These are phyloP conservation scores for Trichoderma afroharzianum DNA, from an alignment of 2,329 filamentous ascomycete genomes.

Conservation along the genomic window DNA sequence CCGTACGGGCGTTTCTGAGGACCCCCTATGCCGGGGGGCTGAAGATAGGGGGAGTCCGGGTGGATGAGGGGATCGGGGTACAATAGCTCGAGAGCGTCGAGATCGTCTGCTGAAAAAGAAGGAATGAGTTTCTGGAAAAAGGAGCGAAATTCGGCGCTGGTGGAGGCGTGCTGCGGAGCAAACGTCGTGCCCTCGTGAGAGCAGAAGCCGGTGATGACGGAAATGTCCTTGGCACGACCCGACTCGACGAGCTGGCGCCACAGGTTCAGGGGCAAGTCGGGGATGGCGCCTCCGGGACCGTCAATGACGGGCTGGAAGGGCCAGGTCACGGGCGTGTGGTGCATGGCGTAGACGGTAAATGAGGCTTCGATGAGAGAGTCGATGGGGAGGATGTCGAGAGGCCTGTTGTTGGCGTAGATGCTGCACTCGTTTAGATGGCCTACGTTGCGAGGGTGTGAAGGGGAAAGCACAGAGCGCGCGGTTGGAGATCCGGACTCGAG, in stretches of 20 bases:
- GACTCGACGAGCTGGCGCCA: conserved; percentile 53
- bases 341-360: conserved; percentile 41
- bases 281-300: conserved; percentile 50
- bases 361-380: conserved; percentile 47
- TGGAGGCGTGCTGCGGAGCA: conserved; percentile 48
- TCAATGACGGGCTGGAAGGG: conserved; percentile 70
- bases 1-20: conserved; percentile 36
- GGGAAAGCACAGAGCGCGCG: conserved; percentile 50
- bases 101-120: conserved; percentile 47
- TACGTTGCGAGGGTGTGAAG: conserved; percentile 55
- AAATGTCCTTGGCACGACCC: conserved; percentile 32
- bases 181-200: conserved; percentile 67
- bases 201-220: conserved; percentile 66
- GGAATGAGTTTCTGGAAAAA: conserved; percentile 64
- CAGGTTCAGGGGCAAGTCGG: conserved; percentile 54
- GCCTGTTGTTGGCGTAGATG: not conserved
- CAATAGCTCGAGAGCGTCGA: conserved; percentile 52
- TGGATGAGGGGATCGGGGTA: conserved; percentile 57
- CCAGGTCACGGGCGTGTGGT: conserved; percentile 48
- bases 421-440: conserved; percentile 43
- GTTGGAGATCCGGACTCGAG: conserved; percentile 56
- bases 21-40: conserved; percentile 29
- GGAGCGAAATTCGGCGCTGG: conserved; percentile 48
- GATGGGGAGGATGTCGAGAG: conserved; percentile 46
- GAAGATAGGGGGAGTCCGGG: conserved; percentile 38